These are phyloP conservation scores for Middelhovenomyces tepae DNA, from an alignment of 805 yeast species.

Conservation along the genomic window DNA sequence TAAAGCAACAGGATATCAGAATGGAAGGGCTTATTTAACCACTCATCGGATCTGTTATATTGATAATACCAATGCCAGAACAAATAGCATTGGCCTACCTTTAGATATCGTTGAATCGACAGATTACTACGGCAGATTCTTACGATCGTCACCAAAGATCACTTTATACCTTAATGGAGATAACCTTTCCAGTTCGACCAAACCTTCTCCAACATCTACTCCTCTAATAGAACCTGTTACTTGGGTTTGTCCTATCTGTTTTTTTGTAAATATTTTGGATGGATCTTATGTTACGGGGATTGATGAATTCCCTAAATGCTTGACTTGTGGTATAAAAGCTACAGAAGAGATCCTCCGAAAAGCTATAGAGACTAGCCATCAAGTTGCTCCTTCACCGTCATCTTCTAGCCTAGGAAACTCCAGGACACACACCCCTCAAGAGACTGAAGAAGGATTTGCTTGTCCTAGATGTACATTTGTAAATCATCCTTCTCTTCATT, in stretches of 20 bases:
- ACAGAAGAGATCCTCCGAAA: conserved; percentile 29
- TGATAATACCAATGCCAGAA: conserved; percentile 38
- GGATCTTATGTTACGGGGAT: conserved; percentile 24
- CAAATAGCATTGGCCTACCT: conserved; percentile 40
- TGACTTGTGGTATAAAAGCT: conserved; percentile 54
- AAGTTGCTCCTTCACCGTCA: not conserved
- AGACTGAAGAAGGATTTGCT: conserved; percentile 12
- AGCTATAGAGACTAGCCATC: conserved; percentile 19
- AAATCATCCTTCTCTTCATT: conserved; percentile 68
- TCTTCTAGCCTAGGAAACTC: no score
- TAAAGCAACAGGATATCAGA: conserved; percentile 54
- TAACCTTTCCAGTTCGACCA: not conserved
- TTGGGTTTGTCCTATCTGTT: conserved; percentile 91
- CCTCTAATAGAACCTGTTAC: conserved; percentile 18
- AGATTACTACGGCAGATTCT: conserved; percentile 43
- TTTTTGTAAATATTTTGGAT: conserved; percentile 46
- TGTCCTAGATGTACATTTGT: conserved; percentile 66
- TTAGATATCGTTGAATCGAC: conserved; percentile 34
- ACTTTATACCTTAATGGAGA: conserved; percentile 31
- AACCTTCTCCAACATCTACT: conserved; percentile 6
- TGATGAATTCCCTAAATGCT: conserved; percentile 38
- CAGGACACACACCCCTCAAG: no score
- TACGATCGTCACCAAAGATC: conserved; percentile 76
- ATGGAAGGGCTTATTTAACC: conserved; percentile 75
- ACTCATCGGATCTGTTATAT: conserved; percentile 64